Conservation (phyloP, 1,284 basidiomycete species). For the Ganoderma boninense region DNA sequence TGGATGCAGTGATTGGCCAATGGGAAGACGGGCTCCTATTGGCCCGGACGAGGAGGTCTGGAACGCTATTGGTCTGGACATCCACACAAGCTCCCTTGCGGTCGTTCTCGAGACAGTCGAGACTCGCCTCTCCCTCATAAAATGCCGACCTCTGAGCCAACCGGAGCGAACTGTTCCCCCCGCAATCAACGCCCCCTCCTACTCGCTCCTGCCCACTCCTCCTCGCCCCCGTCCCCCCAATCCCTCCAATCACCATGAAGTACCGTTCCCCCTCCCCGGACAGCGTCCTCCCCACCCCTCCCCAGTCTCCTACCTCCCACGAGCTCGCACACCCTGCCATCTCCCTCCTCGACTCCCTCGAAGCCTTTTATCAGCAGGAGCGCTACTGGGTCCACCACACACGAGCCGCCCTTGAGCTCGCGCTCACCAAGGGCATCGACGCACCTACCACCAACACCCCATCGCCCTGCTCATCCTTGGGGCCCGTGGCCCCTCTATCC, state of each 20-base stretch:
- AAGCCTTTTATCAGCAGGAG: slow-evolving; percentile 72
- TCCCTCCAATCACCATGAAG: slow-evolving; percentile 35
- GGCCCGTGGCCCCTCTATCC: slow-evolving; percentile 16
- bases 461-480: slow-evolving; percentile 32
- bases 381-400: slow-evolving; percentile 70
- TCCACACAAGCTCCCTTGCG: slow-evolving; percentile 35
- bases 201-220: slow-evolving; percentile 19
- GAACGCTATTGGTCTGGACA: slow-evolving; percentile 42
- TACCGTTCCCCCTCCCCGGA: slow-evolving; percentile 40
- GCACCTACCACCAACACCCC: slow-evolving; percentile 35
- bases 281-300: slow-evolving; percentile 53
- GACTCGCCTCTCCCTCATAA: slow-evolving; percentile 38
- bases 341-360: slow-evolving; percentile 66
- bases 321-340: slow-evolving; percentile 53
- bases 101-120: slow-evolving; percentile 40
- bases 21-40: slow-evolving; percentile 32
- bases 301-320: slow-evolving; percentile 49
- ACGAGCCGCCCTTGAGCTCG: slow-evolving; percentile 45
- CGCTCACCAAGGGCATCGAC: slow-evolving; percentile 43
- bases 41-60: slow-evolving; percentile 36
- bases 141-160: slow-evolving; percentile 33
- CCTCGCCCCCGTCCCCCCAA: slow-evolving; percentile 21
- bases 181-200: slow-evolving; percentile 13
- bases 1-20: slow-evolving; percentile 35
- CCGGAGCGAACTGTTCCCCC: slow-evolving; percentile 28